Evolutionary conservation across 441 rosid species (phyloP).

Genomic region (Kokia cookei): DNA sequence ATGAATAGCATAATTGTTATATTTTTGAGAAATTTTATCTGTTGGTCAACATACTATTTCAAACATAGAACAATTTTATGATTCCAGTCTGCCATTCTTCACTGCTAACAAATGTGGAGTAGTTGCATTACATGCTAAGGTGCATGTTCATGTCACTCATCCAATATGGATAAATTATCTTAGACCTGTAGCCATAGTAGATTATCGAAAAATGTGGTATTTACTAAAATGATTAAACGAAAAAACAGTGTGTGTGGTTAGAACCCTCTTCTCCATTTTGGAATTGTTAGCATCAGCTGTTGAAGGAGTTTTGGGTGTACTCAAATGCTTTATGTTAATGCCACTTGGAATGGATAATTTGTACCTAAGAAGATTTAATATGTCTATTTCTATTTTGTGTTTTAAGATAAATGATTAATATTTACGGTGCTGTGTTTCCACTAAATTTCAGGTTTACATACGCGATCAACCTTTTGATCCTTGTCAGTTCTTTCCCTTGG

Average conservation of each 20-base stretch:
- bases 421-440: background rate
- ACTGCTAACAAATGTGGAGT: background rate
- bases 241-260: background rate
- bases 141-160: background rate
- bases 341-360: background rate
- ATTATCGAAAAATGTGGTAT: background rate
- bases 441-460: slow-evolving; percentile 63
- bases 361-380: background rate
- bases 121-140: background rate
- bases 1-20: background rate
- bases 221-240: background rate
- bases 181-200: background rate
- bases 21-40: background rate
- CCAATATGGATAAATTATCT: slow-evolving; percentile 3
- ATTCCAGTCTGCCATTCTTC: slow-evolving; percentile 4
- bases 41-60: background rate
- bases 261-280: background rate
- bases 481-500: slow-evolving; percentile 72
- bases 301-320: background rate
- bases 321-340: background rate
- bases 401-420: background rate
- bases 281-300: background rate
- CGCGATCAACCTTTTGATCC: slow-evolving; percentile 91
- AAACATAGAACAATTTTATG: slow-evolving; percentile 7
- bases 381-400: background rate